These are phyloP conservation scores for Stellera chamaejasme DNA, from an alignment of 345 rosid genomes.

Conservation along the genomic window DNA sequence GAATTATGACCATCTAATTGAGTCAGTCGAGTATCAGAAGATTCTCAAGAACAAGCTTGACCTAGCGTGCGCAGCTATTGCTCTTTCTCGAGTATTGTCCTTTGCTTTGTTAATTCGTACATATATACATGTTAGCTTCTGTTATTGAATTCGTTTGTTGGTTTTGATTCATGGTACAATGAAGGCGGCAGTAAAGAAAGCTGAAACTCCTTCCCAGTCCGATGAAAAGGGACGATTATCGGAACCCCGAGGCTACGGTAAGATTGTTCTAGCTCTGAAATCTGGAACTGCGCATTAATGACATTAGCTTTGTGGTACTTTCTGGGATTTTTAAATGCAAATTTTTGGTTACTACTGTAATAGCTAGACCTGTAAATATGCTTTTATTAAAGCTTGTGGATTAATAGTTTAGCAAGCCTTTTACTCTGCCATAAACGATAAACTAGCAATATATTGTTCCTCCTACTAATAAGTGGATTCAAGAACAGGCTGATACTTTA, in stretches of 20 bases:
- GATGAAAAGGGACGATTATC: conserved; percentile 29
- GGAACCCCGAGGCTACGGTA: conserved; percentile 41
- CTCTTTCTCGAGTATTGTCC: conserved; percentile 34
- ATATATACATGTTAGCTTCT: not conserved
- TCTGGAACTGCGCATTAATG: no score
- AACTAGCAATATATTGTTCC: no score
- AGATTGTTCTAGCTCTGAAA: not conserved
- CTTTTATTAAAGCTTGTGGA: no score
- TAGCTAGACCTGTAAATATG: not conserved
- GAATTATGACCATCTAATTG: conserved; percentile 15
- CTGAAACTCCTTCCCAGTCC: conserved; percentile 37
- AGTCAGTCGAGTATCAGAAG: conserved; percentile 42
- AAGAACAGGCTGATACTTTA: no score
- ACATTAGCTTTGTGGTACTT: no score
- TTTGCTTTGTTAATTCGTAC: not conserved
- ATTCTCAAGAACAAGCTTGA: conserved; percentile 60
- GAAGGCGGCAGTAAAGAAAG: conserved; percentile 45
- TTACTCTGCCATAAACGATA: no score
- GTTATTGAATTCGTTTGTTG: not conserved
- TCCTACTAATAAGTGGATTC: not conserved
- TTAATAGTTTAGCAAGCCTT: no score
- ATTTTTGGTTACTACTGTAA: not conserved
- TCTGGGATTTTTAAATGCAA: no score
- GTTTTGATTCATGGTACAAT: conserved; percentile 5
- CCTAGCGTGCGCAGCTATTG: conserved; percentile 71